Evolutionary conservation across 495 filamentous ascomycete genomes (phyloP), one percentile per base, ranked within the genome.

Genomic region (Rostrohypoxylon terebratum): DNA sequence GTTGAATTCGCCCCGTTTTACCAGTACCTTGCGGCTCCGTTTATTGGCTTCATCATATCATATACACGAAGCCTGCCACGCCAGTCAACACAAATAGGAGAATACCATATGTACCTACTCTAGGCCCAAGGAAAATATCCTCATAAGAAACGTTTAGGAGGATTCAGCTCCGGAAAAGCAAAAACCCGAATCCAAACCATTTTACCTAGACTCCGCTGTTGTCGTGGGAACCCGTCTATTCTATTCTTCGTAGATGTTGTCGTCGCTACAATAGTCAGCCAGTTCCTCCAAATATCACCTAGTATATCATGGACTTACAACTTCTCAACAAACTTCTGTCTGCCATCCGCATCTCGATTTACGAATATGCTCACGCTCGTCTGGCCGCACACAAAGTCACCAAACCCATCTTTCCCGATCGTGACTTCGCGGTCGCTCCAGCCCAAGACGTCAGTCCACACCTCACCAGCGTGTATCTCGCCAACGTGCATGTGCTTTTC

Each of bases 391-490:
- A 53, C 48, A 11, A 53, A 53, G 48, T 28, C 48, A 6, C 48
- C 48, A 14, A 53, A 53, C 7, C 48, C 48, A 5, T 53, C 48
- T 0, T 53, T 8, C 1, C 8, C 48, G 13, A 53, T 53, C 25
- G 48, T 53, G 14, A 31, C 48, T 53, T 53, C 48, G 48, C 23
- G 48, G 13, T 53, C 48, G 23, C 23, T 53, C 48, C 48, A 53
- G 48, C 48, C 48, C 10, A 53, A 14, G 7, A 53, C 23, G 13
- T 53, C 48, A 1, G 48, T 53, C 48, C 48, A 53, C 13, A 53
- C 48, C 13, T 53, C 48, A 11, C 48, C 48, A 2, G 48, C 48
- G 23, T 53, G 48, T 23, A 53, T 31, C 48, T 53, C 48, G 13
- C 48, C 48, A 16, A 53, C 48, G 8, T 53, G 48, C 48, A 53